Evolutionary conservation across 257 asterid species (phyloP).

Genomic region (Penstemon barbatus): DNA sequence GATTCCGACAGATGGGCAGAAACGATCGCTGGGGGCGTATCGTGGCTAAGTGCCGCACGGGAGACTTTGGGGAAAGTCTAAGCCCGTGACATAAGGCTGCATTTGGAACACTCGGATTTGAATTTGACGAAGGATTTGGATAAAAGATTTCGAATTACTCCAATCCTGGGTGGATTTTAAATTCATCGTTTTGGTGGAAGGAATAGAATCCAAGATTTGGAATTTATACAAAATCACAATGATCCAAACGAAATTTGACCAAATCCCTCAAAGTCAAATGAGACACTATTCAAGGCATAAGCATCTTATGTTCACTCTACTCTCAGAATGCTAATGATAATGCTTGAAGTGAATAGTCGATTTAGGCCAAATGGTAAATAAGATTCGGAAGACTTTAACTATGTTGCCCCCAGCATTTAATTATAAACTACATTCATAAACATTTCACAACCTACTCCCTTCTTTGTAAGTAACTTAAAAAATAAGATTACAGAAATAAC

Average conservation of each 20-base stretch:
- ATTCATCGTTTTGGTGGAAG: no score
- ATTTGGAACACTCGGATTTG: neutral
- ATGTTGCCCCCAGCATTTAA: neutral
- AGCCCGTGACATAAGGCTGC: no score
- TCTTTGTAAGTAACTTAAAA: neutral
- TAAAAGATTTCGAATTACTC: no score
- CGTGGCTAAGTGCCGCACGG: no score
- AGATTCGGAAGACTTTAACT: neutral
- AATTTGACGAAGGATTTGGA: no score
- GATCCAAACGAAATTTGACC: neutral
- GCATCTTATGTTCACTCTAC: conserved; percentile 14
- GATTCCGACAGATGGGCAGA: no score
- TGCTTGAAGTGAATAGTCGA: neutral
- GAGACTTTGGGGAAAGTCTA: no score
- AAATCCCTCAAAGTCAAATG: neutral
- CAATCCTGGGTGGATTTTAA: no score
- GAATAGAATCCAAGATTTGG: no score
- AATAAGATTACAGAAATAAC: neutral
- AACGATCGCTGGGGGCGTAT: no score
- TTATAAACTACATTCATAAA: neutral
- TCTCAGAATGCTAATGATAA: neutral
- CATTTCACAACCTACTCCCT: conserved; percentile 6
- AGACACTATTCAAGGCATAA: neutral
- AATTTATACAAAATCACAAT: neutral
- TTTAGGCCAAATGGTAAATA: conserved; percentile 10